phyloP scores from a whole-genome alignment of 2,329 filamentous ascomycete species.

The Aspergillus transmontanensis region DNA sequence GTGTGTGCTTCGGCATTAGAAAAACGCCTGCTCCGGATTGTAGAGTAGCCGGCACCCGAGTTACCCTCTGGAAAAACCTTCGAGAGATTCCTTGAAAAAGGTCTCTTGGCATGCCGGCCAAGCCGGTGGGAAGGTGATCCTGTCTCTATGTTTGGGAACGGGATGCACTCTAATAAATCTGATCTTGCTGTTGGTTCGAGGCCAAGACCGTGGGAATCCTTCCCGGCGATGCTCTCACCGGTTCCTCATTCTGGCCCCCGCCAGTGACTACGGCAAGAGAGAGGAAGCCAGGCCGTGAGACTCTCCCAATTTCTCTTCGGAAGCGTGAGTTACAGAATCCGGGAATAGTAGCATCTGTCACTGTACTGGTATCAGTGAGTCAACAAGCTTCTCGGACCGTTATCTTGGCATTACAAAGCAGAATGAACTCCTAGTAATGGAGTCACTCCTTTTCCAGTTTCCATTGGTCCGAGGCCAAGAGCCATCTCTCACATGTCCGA shows the following conservation, averaged over 20 bases:
- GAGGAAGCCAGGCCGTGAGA: neutral
- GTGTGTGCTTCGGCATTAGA: neutral
- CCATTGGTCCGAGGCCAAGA: neutral
- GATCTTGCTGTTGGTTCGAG: neutral
- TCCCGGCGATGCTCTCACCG: neutral
- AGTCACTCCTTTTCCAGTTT: neutral
- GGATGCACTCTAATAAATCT: neutral
- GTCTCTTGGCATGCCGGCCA: neutral
- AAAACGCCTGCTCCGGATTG: neutral
- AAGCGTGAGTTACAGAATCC: neutral
- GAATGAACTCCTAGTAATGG: neutral
- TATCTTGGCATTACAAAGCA: constrained; percentile 2
- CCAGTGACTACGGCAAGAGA: neutral
- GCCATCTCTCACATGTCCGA: neutral
- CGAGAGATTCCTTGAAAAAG: neutral
- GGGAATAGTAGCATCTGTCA: neutral
- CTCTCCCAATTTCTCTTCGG: neutral
- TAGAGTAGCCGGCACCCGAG: neutral
- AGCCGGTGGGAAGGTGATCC: neutral
- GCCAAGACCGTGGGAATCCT: neutral
- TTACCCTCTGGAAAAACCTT: neutral
- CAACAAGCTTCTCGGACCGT: neutral
- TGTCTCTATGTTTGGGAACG: neutral
- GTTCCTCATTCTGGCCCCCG: neutral
- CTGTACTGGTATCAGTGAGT: neutral